Percentiles rank a stretch among this genome's conserved stretches.
Evolutionary conservation across 2,329 filamentous ascomycete species (phyloP).

Genomic region (Myriosclerotinia duriaeana): DNA sequence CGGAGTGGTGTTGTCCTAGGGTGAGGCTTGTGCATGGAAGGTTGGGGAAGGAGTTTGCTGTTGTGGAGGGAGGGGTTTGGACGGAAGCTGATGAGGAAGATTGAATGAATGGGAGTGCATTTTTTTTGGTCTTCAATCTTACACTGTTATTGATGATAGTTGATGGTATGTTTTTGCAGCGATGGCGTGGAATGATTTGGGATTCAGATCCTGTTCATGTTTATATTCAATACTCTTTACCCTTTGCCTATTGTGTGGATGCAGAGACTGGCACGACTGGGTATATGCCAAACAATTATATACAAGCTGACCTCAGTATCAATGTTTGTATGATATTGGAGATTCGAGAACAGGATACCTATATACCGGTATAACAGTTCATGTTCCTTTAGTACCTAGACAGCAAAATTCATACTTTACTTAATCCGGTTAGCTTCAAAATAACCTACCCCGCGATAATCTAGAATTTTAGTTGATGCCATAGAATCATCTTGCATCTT

Average conservation of each 20-base stretch:
- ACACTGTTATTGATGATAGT: neutral
- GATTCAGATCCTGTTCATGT: neutral
- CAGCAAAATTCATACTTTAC: too few species aligned
- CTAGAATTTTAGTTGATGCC: too few species aligned
- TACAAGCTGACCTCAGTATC: too few species aligned
- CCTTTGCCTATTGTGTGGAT: neutral
- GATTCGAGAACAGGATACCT: neutral
- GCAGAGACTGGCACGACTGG: too few species aligned
- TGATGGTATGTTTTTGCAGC: neutral
- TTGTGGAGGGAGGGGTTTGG: conserved; percentile 29
- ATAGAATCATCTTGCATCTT: too few species aligned
- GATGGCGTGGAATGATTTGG: neutral
- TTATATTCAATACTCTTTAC: neutral
- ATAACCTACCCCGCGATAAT: too few species aligned
- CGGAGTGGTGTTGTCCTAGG: conserved; percentile 35
- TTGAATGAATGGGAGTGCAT: neutral
- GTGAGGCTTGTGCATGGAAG: conserved; percentile 29
- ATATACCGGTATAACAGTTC: neutral
- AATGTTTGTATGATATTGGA: neutral
- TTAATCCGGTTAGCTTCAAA: too few species aligned
- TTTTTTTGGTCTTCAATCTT: neutral
- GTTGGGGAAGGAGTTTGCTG: conserved; percentile 27
- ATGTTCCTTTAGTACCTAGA: too few species aligned
- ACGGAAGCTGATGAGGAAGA: conserved; percentile 11
- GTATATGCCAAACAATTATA: neutral